Base-by-base conservation (phyloP, 441 rosid species). In the Erysimum cheiri region DNA sequence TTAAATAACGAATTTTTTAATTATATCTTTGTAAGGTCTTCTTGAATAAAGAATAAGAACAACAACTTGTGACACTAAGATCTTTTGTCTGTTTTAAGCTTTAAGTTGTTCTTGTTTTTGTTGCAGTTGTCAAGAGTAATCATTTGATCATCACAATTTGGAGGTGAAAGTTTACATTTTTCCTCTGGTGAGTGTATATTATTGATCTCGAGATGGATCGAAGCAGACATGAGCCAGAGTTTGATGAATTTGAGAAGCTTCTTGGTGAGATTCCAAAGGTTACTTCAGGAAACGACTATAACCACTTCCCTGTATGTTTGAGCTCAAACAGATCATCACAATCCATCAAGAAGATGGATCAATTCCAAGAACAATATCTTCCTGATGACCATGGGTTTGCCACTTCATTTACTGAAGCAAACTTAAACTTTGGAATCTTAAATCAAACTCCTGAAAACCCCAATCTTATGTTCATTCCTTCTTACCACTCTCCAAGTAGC, bases 191-290 rank as follows among this genome's bases (percentile, higher is more conserved):
- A 8, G 41, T 53, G 49, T 9, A 43, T 32, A 26, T 1, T 13
- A 6, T 28, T 44, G 22, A 26, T 24, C 67, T 48, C 7, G 63
- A 76, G 71, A 89, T 92, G 98, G 91, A 83, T 70, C 85, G 80
- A 46, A 68, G 77, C 67, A 84, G 81, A 79, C 67, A 74, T 66
- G 92, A 85, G 67, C 39, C 69, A 52, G 96, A 85, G 74, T 82
- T 74, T 14, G 98, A 89, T 80, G 98, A 92, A 70, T 69, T 90
- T 37, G 98, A 90, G 73, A 88, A 78, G 81, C 90, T 92, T 80
- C 88, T 92, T 0, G 81, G 92, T 22, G 98, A 90, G 86, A 88
- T 89, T 73, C 97, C 98, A 0, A 85, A 83, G 70, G 88, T 88
- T 59, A 92, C 91, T 60, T 83, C 88, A 36, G 89, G 84, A 57